phyloP scores from a whole-genome alignment of 805 yeast species.

The Schwanniomyces polymorphus region DNA sequence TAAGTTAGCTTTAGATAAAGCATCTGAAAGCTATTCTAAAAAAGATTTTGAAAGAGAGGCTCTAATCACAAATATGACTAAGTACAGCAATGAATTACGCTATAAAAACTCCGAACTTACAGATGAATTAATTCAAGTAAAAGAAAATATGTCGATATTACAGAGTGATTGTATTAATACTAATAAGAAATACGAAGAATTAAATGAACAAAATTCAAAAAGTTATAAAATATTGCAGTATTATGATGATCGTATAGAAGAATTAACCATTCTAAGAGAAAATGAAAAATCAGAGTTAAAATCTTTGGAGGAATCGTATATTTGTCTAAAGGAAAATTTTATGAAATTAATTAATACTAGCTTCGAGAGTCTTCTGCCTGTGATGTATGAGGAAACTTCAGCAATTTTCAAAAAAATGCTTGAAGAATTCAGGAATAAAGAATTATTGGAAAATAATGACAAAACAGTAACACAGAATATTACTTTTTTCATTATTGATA shows the following conservation, averaged over 20 bases:
- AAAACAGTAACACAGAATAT: constrained; percentile 8
- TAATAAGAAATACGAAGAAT: constrained; percentile 1
- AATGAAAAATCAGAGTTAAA: constrained; percentile 33
- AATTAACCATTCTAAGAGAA: constrained; percentile 22
- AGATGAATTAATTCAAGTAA: background rate
- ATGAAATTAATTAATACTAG: constrained; percentile 1
- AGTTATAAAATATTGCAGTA: background rate
- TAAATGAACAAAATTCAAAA: constrained; percentile 1
- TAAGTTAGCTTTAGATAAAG: background rate
- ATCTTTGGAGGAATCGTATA: constrained; percentile 35
- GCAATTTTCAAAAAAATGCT: constrained; percentile 6
- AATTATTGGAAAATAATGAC: constrained; percentile 4
- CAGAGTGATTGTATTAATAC: background rate
- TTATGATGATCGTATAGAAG: constrained; percentile 4
- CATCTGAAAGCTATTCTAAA: background rate
- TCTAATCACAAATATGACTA: background rate
- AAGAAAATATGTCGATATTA: background rate
- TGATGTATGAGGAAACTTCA: constrained; percentile 15
- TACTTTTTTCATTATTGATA: constrained; percentile 10
- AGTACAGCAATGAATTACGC: background rate
- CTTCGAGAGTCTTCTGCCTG: constrained; percentile 10
- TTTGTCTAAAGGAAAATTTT: constrained; percentile 5
- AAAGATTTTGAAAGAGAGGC: background rate
- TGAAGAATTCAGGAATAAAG: constrained; percentile 4
- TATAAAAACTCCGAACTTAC: background rate